These are phyloP conservation scores for Graphilbum fragrans DNA, from an alignment of 2,329 filamentous ascomycete genomes.

Conservation along the genomic window DNA sequence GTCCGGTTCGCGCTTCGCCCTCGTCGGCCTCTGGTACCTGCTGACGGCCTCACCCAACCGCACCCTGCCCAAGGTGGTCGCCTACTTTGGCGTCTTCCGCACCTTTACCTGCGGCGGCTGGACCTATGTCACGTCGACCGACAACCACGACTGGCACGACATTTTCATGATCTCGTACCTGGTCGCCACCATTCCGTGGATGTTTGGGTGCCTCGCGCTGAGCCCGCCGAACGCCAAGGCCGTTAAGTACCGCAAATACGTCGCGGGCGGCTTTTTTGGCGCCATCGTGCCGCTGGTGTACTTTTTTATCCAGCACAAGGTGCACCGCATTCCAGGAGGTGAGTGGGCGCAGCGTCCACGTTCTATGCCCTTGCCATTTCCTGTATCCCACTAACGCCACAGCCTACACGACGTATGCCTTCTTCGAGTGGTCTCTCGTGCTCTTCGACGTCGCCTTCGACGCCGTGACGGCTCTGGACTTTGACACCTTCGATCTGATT, in stretches of 20 bases:
- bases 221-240: slow-evolving; percentile 76
- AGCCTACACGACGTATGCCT: slow-evolving; percentile 97
- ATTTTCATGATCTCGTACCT: slow-evolving; percentile 99
- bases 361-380: neutral
- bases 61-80: slow-evolving; percentile 69
- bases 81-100: slow-evolving; percentile 68
- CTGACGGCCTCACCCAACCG: slow-evolving; percentile 67
- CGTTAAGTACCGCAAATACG: slow-evolving; percentile 77
- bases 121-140: slow-evolving; percentile 97
- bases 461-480: slow-evolving; percentile 86
- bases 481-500: slow-evolving; percentile 75
- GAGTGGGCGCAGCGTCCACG: slow-evolving; percentile 21
- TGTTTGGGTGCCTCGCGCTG: slow-evolving; percentile 73
- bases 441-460: slow-evolving; percentile 95
- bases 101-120: slow-evolving; percentile 93
- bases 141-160: slow-evolving; percentile 97
- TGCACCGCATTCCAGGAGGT: slow-evolving; percentile 90
- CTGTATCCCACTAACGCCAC: neutral
- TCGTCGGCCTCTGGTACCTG: slow-evolving; percentile 87
- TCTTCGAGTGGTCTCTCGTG: slow-evolving; percentile 95
- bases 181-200: slow-evolving; percentile 91
- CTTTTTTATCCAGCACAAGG: slow-evolving; percentile 98
- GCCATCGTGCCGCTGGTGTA: slow-evolving; percentile 85
- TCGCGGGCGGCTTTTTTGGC: slow-evolving; percentile 77
- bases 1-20: slow-evolving; percentile 80